Evolutionary conservation across 2,329 filamentous ascomycete genomes (phyloP), one percentile per base, ranked within the genome.

Genomic region (Venturia effusa): DNA sequence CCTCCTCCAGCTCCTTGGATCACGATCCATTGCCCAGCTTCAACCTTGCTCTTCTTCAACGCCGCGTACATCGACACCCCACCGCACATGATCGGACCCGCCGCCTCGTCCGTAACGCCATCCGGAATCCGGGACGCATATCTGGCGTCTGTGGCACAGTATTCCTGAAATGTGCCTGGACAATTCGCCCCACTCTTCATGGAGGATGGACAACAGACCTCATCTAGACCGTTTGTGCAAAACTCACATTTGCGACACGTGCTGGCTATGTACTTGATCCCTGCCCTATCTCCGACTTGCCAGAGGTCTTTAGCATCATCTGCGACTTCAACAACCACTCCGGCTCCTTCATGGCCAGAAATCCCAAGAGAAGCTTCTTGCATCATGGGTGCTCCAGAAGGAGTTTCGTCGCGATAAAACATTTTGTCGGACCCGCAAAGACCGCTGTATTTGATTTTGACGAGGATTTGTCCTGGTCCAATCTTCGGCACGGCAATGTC

Each of bases 151-250:
- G 87, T 92, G 69, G 96, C 84, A 74, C 84, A 85, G 79, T 96
- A 97, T 80, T 96, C 86, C 80, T 97, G 92, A 83, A 97, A 97
- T 54, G 87, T 87, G 40, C 92, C 92, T 74, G 96, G 90, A 72
- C 96, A 90, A 4, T 90, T 95, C 82, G 95, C 96, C 64, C 93
- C 93, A 0, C 90, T 95, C 48, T 96, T 83, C 41, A 83, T 78
- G 32, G 89, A 84, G 65, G 88, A 80, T 19, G 83, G 76, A 79
- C 93, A 97, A 19, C 61, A 37, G 6, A 96, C 86, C 43, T 61
- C 43, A 30, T 60, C 62, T 10, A 60, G 7, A 6, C 41, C 32
- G 30, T 48, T 55, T 5, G 41, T 85, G 80, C 92, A 97, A 82
- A 89, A 96, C 69, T 85, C 82, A 79, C 92, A 97, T 67, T 81